These are phyloP conservation scores for Saccharomyces hybrid DNA, from an alignment of 1,139 yeast species.

Conservation along the genomic window DNA sequence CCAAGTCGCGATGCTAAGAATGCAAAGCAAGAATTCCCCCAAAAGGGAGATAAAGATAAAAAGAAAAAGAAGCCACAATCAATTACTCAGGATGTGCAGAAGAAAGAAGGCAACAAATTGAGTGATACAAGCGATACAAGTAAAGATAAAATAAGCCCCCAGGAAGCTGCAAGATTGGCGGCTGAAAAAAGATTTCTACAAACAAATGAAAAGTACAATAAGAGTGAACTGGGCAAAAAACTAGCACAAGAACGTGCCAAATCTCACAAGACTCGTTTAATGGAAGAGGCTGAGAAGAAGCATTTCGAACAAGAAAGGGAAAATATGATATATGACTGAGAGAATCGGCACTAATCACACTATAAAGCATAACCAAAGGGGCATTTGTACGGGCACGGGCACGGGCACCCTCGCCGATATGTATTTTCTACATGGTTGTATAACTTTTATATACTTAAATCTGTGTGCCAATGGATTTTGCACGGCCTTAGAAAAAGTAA, in stretches of 20 bases:
- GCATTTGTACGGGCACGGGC: not conserved
- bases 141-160: slow-evolving; percentile 17
- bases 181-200: slow-evolving; percentile 28
- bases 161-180: slow-evolving; percentile 30
- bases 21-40: slow-evolving; percentile 2
- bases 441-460: not conserved
- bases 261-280: slow-evolving; percentile 16
- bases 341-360: not conserved
- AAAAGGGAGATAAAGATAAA: slow-evolving; percentile 12
- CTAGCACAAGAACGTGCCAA: slow-evolving; percentile 26
- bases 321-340: not conserved
- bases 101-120: not conserved
- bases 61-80: slow-evolving; percentile 2
- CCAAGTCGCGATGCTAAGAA: slow-evolving; percentile 1
- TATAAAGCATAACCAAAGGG: not conserved
- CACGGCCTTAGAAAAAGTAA: not conserved
- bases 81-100: not conserved
- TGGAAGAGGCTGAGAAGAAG: slow-evolving; percentile 16
- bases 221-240: slow-evolving; percentile 27
- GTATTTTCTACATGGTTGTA: not conserved
- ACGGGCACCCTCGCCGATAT: not conserved
- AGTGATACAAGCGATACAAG: slow-evolving; percentile 1
- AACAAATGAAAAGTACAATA: slow-evolving; percentile 18
- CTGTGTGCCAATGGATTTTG: not conserved
- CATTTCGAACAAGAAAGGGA: slow-evolving; percentile 6